These are phyloP conservation scores for Trichoderma hamatum DNA, from an alignment of 2,329 filamentous ascomycete species.

Conservation along the genomic window DNA sequence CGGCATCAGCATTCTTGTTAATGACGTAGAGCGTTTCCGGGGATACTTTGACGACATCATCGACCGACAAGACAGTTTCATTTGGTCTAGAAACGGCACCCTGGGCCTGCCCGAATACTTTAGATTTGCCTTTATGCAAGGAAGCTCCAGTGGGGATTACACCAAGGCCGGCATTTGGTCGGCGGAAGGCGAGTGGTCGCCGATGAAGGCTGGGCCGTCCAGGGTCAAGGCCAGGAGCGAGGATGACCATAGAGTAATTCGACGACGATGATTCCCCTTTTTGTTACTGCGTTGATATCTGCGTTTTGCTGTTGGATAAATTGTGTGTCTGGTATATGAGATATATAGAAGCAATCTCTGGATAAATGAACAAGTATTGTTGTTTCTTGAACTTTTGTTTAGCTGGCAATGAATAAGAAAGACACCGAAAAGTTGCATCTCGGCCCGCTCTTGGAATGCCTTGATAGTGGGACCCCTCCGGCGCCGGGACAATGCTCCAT, in stretches of 20 bases:
- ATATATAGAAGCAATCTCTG: slow-evolving; percentile 12
- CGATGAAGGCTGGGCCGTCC: slow-evolving; percentile 66
- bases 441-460: not conserved
- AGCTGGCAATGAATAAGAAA: not conserved
- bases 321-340: not conserved
- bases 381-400: not conserved
- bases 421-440: no score
- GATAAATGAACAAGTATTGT: not conserved
- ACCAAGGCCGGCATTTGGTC: slow-evolving; percentile 75
- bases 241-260: slow-evolving; percentile 31
- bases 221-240: slow-evolving; percentile 42
- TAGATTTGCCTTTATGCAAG: slow-evolving; percentile 73
- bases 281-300: not conserved
- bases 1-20: slow-evolving; percentile 78
- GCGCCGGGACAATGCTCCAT: slow-evolving; percentile 22
- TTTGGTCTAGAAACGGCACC: slow-evolving; percentile 58
- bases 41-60: slow-evolving; percentile 66
- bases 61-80: slow-evolving; percentile 51
- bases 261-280: slow-evolving; percentile 27
- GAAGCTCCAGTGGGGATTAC: slow-evolving; percentile 68
- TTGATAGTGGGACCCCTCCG: slow-evolving; percentile 14
- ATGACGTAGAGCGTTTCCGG: slow-evolving; percentile 82
- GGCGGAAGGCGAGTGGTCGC: slow-evolving; percentile 63
- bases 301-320: slow-evolving; percentile 13
- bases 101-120: slow-evolving; percentile 69